Base-by-base conservation (phyloP, 148 eudicot species). In the Chenopodium quinoa region DNA sequence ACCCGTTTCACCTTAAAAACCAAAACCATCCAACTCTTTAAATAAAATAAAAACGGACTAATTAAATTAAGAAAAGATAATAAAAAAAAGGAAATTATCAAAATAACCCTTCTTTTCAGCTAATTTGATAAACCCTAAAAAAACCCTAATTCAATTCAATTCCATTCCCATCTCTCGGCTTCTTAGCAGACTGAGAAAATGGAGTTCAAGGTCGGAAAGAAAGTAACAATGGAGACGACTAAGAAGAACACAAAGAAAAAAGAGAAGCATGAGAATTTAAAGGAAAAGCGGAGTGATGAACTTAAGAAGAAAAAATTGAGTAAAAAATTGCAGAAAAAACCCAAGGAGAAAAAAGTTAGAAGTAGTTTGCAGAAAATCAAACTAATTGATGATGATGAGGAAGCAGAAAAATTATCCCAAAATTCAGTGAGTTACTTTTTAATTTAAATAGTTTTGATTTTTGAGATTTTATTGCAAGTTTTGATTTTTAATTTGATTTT, bases 241-340 rank as follows among this genome's bases (percentile, higher is more conserved):
- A 84, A 84, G 58, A 52, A 62, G 4, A 73, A 52, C 25, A 73
- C n/a, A 4, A 83, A 64, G 64, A 75, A 68, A 23, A 81, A 82
- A 71, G 56, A 75, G 14, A 63, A 73, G 20, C 60, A 12, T 19
- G 72, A 71, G 40, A 71, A 8, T 7, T 9, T 6, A 22, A 63
- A 60, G 72, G 72, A 62, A 58, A 82, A 69, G 60, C 54, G 16
- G 19, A 78, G 64, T 8, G 44, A 31, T 32, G 14, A 22, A 44
- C 0, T 0, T 9, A 13, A 9, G 56, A 16, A 13, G 14, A 50
- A 50, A 50, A 0, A 50, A 9, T 9, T 0, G 11, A 50, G 13
- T 9, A 50, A 9, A 50, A 50, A 50, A 11, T 9, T 11, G 2
- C 56, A 1, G 56, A 9, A 50, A 13, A 50, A 50, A 50, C 0